phyloP scores from a whole-genome alignment of 2,329 filamentous ascomycete species.

The Phoma sp. region DNA sequence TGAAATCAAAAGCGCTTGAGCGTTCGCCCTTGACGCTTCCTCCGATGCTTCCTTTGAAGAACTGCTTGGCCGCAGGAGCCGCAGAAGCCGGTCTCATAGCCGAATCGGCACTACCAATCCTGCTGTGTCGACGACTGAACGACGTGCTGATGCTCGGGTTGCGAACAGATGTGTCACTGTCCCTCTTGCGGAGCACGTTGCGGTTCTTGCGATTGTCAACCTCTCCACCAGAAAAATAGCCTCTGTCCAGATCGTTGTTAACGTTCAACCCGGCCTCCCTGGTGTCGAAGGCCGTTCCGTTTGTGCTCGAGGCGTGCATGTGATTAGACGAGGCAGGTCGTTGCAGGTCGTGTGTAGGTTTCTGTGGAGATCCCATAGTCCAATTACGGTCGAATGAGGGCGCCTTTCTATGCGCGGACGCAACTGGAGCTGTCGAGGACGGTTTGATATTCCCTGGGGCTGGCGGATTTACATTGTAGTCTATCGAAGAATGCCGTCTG shows the following conservation, averaged over 20 bases:
- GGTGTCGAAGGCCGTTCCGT: slow-evolving; percentile 32
- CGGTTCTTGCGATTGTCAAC: slow-evolving; percentile 72
- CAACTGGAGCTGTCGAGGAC: slow-evolving; percentile 25
- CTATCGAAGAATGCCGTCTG: slow-evolving; percentile 85
- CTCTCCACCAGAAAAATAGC: slow-evolving; percentile 93
- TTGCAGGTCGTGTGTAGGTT: slow-evolving; percentile 33
- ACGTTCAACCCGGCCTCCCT: slow-evolving; percentile 40
- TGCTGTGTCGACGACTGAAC: slow-evolving; percentile 71
- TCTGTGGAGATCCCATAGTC: slow-evolving; percentile 56
- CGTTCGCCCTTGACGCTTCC: slow-evolving; percentile 43
- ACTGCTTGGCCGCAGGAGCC: slow-evolving; percentile 70
- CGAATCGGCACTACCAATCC: slow-evolving; percentile 80
- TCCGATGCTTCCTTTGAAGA: slow-evolving; percentile 64
- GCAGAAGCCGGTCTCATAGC: slow-evolving; percentile 63
- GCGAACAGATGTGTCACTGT: slow-evolving; percentile 66
- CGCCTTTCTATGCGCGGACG: slow-evolving; percentile 58
- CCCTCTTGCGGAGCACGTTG: slow-evolving; percentile 78
- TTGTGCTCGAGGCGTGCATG: slow-evolving; percentile 38
- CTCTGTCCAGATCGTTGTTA: slow-evolving; percentile 74
- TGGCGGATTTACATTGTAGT: slow-evolving; percentile 60
- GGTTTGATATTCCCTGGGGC: slow-evolving; percentile 34
- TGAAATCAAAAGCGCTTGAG: slow-evolving; percentile 57
- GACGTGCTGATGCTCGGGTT: slow-evolving; percentile 77
- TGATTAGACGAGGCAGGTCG: slow-evolving; percentile 45
- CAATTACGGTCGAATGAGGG: slow-evolving; percentile 65